Evolutionary conservation across 495 filamentous ascomycete species (phyloP).

Genomic region (Endocarpon pusillum): DNA sequence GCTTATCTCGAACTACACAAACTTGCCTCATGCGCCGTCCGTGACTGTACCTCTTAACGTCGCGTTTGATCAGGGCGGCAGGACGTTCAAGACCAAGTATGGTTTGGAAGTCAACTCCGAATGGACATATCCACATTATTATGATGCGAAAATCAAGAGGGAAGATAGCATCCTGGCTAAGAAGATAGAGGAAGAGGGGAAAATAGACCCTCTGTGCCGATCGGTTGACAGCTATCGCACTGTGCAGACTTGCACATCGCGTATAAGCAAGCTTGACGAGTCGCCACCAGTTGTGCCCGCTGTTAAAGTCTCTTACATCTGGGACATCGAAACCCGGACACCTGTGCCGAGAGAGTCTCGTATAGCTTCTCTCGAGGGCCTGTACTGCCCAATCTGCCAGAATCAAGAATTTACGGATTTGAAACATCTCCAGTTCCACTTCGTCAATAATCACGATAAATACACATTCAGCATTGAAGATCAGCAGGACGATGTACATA

Average conservation of each 20-base stretch:
- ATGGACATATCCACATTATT: not conserved
- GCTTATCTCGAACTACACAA: not conserved
- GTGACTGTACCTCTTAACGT: not conserved
- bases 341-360: not conserved
- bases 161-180: too few relatives aligned
- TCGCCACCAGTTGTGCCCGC: too few relatives aligned
- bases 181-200: too few relatives aligned
- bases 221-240: too few relatives aligned
- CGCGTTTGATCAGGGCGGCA: not conserved
- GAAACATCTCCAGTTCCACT: not conserved
- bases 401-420: not conserved
- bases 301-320: too few relatives aligned
- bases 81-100: conserved; percentile 1
- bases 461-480: conserved; percentile 1
- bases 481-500: not conserved
- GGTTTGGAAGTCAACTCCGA: not conserved
- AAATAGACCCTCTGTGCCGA: too few relatives aligned
- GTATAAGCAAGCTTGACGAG: too few relatives aligned
- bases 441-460: not conserved
- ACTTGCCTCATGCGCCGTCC: not conserved
- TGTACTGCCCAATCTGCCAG: conserved; percentile 1
- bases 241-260: too few relatives aligned
- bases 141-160: too few relatives aligned
- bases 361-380: too few relatives aligned
- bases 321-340: too few relatives aligned